Evolutionary conservation across 306 rosid genomes (phyloP), one percentile per base, ranked within the genome.

Genomic region (Glycyrrhiza uralensis): DNA sequence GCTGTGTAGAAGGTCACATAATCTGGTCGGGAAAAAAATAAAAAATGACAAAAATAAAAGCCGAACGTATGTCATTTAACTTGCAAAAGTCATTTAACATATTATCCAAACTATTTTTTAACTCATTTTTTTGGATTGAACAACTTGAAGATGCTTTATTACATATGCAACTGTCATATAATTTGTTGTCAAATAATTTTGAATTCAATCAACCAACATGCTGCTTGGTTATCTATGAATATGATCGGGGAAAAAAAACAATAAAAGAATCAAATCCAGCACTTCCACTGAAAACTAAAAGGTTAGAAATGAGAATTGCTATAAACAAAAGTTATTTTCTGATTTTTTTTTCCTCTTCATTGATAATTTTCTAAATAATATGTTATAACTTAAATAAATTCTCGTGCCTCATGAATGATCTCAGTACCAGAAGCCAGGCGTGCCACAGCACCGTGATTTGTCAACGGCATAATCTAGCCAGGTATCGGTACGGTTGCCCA

Each of bases 341-440:
- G 52, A 0, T 47, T 19, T 26, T 8, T 51, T 55, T 54, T 52
- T 5, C 14, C 19, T 59, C 24, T 78, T 42, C 14, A 32, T 8
- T 46, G 44, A 44, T 26, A 72, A 65, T 65, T 41, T 59, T 51
- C 71, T 33, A 74, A n/a, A 71, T 59, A 60, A 75, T 49, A 32
- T 49, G 75, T 50, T 60, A 50, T 69, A 7, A 66, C 39, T 75
- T 75, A 17, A n/a, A 75, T 38, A 76, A 66, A 39, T 33, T 50
- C 1, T 50, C 6, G 74, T 60, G 85, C 72, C 79, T 72, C 73
- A 38, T 66, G 42, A 66, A 47, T 58, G 65, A 36, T 35, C 32
- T 15, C 20, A 20, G 50, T 69, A 75, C 58, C 30, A 35, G 71
- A 20, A 69, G 63, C 46, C 66, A 50, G 45, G 45, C 20, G 59